These are phyloP conservation scores for Blastomyces silverae DNA, from an alignment of 2,329 filamentous ascomycete genomes.

Conservation along the genomic window DNA sequence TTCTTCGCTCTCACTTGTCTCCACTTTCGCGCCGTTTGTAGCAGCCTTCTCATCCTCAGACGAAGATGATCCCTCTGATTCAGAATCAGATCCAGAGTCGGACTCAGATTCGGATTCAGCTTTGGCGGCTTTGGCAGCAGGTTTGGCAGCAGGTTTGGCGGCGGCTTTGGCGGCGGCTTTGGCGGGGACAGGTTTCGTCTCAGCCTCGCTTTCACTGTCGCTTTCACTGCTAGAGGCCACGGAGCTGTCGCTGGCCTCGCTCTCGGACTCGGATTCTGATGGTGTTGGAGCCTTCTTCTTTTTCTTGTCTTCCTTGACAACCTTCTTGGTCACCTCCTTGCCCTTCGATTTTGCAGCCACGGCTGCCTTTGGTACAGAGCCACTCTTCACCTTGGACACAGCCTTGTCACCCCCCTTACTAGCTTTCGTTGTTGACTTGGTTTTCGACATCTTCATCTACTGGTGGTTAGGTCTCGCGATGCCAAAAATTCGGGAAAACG, in stretches of 20 bases:
- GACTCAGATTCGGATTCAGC: slow-evolving; percentile 28
- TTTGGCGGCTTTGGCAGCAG: slow-evolving; percentile 34
- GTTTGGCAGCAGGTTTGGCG: slow-evolving; percentile 28
- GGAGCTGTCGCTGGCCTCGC: slow-evolving; percentile 33
- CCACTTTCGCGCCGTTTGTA: slow-evolving; percentile 22
- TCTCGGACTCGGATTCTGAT: slow-evolving; percentile 32
- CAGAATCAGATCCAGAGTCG: slow-evolving; percentile 32
- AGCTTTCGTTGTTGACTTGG: slow-evolving; percentile 28
- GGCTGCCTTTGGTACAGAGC: slow-evolving; percentile 41
- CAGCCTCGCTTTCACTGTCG: slow-evolving; percentile 31
- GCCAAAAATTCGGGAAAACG: not conserved
- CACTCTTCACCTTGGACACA: slow-evolving; percentile 44
- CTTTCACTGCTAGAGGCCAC: slow-evolving; percentile 30
- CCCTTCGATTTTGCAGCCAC: slow-evolving; percentile 34
- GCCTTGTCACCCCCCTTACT: slow-evolving; percentile 36
- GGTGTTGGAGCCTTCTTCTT: slow-evolving; percentile 41
- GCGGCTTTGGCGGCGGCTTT: slow-evolving; percentile 28
- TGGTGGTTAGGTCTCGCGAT: slow-evolving; percentile 20
- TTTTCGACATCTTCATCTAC: slow-evolving; percentile 41
- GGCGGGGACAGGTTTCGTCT: slow-evolving; percentile 19
- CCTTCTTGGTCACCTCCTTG: slow-evolving; percentile 32
- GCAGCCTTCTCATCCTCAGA: slow-evolving; percentile 25
- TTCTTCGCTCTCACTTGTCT: slow-evolving; percentile 20
- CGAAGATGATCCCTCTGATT: slow-evolving; percentile 27
- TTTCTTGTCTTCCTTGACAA: slow-evolving; percentile 26